Evolutionary conservation across 1,284 basidiomycete species (phyloP), one percentile per base, ranked within the genome.

Genomic region (Leccinum insigne): DNA sequence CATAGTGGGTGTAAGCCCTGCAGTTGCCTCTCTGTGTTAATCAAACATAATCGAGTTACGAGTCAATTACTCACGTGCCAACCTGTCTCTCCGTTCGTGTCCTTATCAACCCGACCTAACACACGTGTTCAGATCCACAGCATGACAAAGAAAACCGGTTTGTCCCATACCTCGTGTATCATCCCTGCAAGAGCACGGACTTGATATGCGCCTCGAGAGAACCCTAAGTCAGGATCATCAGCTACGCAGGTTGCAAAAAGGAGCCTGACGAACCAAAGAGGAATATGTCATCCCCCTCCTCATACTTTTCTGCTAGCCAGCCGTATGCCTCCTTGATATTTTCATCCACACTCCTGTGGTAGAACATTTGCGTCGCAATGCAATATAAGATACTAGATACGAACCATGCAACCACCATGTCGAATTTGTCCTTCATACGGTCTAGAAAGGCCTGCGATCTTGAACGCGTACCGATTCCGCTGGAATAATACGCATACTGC

Each of bases 1-100:
- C 4, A 23, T 23, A 23, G 23, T 23, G 3, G 23, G 23, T 73
- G 60, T 75, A 81, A 0, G 80, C 79, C 60, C 80, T 80, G 40
- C 26, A 26, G 26, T 26, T 1, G 26, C 26, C 26, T 26, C 2
- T 26, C 10, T 13, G 26, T 23, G 26, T 32, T 11, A 59, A n/a
- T 9, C 42, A 4, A n/a, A 14, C 18, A 38, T 40, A 2, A 8
- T 2, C 56, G 47, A 26, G 21, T 10, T 10, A 42, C 7, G 21
- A 8, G 13, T 3, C 3, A 5, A 21, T 7, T 35, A 60, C 62
- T 61, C 40, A 70, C 70, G 3, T 9, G 21, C 3, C 21, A 3
- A 54, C 21, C 11, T 54, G 21, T 21, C 21, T 13, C 18, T 18
- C 49, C 11, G 18, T 70, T 14, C 21, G 38, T 7, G 62, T 63